A percentile compares a stretch with the other conserved stretches of the same genome.
Evolutionary conservation across 208 protist genomes (phyloP).

Genomic region (Naegleria gruberi): DNA sequence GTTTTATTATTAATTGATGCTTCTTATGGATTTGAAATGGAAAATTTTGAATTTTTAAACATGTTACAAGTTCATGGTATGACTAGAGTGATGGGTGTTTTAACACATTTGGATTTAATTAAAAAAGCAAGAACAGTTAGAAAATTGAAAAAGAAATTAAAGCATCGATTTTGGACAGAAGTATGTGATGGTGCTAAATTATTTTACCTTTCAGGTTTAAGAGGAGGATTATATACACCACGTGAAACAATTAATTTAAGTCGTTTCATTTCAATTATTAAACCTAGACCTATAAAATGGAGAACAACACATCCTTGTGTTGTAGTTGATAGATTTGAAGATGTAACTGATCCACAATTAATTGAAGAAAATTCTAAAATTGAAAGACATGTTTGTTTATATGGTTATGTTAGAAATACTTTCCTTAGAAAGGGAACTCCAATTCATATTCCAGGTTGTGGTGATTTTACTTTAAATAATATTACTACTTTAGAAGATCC

Average conservation of each 20-base stretch:
- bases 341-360: constrained; percentile 87
- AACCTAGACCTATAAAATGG: constrained; percentile 93
- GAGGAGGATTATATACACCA: constrained; percentile 58
- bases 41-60: constrained; percentile 99
- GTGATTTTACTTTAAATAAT: constrained; percentile 84
- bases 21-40: constrained; percentile 98
- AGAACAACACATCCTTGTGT: constrained; percentile 92
- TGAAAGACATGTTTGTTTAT: constrained; percentile 80
- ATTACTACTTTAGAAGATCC: constrained; percentile 86
- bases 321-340: constrained; percentile 90
- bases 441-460: constrained; percentile 93
- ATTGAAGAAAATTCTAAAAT: constrained; percentile 57
- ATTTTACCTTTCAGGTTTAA: constrained; percentile 87
- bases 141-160: constrained; percentile 94
- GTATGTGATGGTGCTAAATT: constrained; percentile 85
- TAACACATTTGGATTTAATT: constrained; percentile 96
- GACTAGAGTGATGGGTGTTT: constrained; percentile 93
- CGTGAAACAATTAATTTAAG: constrained; percentile 87
- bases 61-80: constrained; percentile 93
- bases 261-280: constrained; percentile 89
- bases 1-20: constrained; percentile 95
- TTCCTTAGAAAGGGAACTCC: constrained; percentile 78
- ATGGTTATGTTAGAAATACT: constrained; percentile 94
- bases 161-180: constrained; percentile 84
- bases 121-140: constrained; percentile 88